These are phyloP conservation scores for Gracilaria gracilis DNA, from an alignment of 23 red algal genomes.

Conservation along the genomic window DNA sequence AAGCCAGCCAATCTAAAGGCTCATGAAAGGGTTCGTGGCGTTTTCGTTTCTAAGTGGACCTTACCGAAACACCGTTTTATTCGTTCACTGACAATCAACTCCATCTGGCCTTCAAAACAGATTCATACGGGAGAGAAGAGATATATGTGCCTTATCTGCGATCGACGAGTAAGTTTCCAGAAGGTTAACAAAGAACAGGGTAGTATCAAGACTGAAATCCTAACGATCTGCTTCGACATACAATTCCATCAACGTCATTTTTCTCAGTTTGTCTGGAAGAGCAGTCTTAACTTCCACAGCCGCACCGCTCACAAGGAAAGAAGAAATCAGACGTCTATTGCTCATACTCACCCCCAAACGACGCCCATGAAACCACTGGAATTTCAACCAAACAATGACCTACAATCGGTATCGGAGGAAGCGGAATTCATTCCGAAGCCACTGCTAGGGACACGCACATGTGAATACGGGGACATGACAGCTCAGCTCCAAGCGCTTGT, in stretches of 20 bases:
- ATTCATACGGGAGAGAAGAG: conserved; percentile 75
- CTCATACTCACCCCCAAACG: not conserved
- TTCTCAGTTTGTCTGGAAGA: conserved; percentile 74
- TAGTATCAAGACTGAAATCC: not conserved
- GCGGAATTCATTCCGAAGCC: not conserved
- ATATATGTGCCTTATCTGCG: conserved; percentile 47
- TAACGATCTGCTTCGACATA: not conserved
- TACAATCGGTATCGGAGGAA: not conserved
- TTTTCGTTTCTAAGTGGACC: not conserved
- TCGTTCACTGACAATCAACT: not conserved
- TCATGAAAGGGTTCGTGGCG: conserved; percentile 53
- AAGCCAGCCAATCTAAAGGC: conserved; percentile 64
- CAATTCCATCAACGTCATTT: not conserved
- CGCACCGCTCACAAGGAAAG: conserved; percentile 45
- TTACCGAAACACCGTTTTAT: not conserved
- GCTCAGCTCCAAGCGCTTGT: not conserved
- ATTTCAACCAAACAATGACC: not conserved
- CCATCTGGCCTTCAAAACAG: conserved; percentile 12
- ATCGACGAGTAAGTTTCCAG: conserved; percentile 31
- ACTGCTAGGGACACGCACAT: not conserved
- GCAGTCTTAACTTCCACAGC: conserved; percentile 68
- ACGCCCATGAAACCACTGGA: not conserved
- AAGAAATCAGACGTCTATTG: not conserved
- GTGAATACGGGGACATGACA: not conserved
- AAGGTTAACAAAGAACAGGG: not conserved